These are phyloP conservation scores for Claviceps arundinis DNA, from an alignment of 2,329 filamentous ascomycete genomes.

Conservation along the genomic window DNA sequence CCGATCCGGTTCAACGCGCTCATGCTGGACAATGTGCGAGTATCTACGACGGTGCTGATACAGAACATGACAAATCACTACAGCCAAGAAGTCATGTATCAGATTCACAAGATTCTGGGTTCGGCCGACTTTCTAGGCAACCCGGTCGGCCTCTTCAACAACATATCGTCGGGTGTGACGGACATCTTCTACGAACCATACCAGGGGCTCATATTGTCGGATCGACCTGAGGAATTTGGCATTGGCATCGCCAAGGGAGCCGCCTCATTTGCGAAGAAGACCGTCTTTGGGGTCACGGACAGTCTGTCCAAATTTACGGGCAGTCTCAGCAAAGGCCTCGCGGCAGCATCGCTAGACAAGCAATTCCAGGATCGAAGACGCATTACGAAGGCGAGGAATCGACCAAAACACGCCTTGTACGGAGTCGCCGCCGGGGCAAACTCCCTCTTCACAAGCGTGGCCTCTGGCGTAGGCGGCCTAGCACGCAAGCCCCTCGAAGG, in stretches of 20 bases:
- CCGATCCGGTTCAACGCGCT: conserved; percentile 87
- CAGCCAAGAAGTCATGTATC: conserved; percentile 87
- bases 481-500: conserved; percentile 90
- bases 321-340: conserved; percentile 89
- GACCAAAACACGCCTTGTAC: conserved; percentile 93
- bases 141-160: conserved; percentile 95
- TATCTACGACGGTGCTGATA: conserved; percentile 72
- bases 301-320: conserved; percentile 97
- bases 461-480: conserved; percentile 84
- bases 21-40: conserved; percentile 86
- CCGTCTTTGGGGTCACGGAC: conserved; percentile 92
- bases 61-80: conserved; percentile 89
- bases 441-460: conserved; percentile 82
- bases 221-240: conserved; percentile 88
- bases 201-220: conserved; percentile 91
- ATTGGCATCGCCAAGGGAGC: conserved; percentile 93
- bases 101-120: conserved; percentile 93
- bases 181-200: conserved; percentile 99
- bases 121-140: conserved; percentile 97
- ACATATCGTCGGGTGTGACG: conserved; percentile 88
- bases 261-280: conserved; percentile 96
- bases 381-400: conserved; percentile 83
- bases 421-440: conserved; percentile 93
- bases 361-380: conserved; percentile 95
- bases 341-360: conserved; percentile 91